A percentile compares a stretch with the other conserved stretches of the same genome.
phyloP scores from a whole-genome alignment of 331 rosid genomes.

The Phaseolus coccineus region DNA sequence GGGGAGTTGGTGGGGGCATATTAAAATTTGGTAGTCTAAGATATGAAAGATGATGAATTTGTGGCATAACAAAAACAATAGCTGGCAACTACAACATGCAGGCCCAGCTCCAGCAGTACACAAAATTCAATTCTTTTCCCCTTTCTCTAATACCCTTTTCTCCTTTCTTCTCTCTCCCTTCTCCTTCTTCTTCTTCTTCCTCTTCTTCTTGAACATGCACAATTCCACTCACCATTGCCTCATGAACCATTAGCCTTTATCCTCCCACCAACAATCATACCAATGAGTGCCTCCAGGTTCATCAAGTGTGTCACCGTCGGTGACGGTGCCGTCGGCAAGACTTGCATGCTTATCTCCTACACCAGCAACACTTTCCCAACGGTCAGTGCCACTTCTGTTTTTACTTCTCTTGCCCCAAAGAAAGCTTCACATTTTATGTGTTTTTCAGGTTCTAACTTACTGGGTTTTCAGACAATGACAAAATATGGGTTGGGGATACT shows the following conservation, averaged over 20 bases:
- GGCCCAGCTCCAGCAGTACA: conserved; percentile 43
- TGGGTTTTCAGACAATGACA: conserved; percentile 31
- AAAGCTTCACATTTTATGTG: conserved; percentile 17
- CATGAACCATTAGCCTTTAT: conserved; percentile 51
- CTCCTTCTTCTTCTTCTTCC: neutral
- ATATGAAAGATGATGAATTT: conserved; percentile 36
- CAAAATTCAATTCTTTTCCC: conserved; percentile 41
- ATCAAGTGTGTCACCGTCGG: conserved; percentile 98
- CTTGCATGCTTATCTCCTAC: conserved; percentile 98
- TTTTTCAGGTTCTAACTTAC: neutral
- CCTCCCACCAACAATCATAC: conserved; percentile 16
- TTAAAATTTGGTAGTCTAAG: neutral
- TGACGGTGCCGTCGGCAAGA: conserved; percentile 97
- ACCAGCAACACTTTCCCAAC: conserved; percentile 99
- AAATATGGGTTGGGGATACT: conserved; percentile 3
- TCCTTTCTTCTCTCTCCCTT: neutral
- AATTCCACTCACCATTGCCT: conserved; percentile 34
- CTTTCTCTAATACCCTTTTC: conserved; percentile 3
- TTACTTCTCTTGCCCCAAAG: neutral
- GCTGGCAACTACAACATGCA: conserved; percentile 69
- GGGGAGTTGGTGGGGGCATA: conserved; percentile 35
- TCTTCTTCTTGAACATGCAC: conserved; percentile 25
- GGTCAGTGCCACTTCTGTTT: conserved; percentile 56
- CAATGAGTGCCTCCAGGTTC: conserved; percentile 96
- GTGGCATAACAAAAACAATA: conserved; percentile 47